phyloP scores from a whole-genome alignment of 2,329 filamentous ascomycete species.

The Neonectria neomacrospora region DNA sequence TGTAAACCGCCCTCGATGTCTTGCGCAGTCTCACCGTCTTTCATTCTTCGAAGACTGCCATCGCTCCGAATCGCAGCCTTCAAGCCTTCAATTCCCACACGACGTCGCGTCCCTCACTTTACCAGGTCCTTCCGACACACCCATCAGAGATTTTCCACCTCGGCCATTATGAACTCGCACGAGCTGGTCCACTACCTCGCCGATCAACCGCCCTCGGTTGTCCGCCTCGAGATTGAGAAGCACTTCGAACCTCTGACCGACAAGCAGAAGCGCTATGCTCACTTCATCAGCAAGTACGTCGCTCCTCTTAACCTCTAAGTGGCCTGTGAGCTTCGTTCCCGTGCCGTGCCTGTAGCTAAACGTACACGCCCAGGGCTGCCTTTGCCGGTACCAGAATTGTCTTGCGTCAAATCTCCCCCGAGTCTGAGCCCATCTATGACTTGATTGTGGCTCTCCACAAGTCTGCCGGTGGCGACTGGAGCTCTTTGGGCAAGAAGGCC shows the following conservation, averaged over 20 bases:
- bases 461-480: constrained; percentile 76
- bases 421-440: constrained; percentile 84
- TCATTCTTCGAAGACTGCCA: constrained; percentile 51
- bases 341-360: constrained; percentile 16
- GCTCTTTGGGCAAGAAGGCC: constrained; percentile 71
- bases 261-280: constrained; percentile 88
- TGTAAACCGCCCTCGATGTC: constrained; percentile 41
- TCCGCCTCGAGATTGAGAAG: constrained; percentile 88
- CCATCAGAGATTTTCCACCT: constrained; percentile 47
- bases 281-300: constrained; percentile 82
- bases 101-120: constrained; percentile 39
- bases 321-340: background rate
- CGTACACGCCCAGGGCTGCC: constrained; percentile 66
- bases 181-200: constrained; percentile 84
- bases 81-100: constrained; percentile 36
- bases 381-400: constrained; percentile 82
- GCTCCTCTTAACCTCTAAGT: background rate
- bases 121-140: constrained; percentile 38
- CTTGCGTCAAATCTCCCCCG: constrained; percentile 83
- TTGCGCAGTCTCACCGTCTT: constrained; percentile 49
- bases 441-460: constrained; percentile 80
- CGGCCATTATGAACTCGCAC: constrained; percentile 65
- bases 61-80: constrained; percentile 47
- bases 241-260: constrained; percentile 85
- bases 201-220: constrained; percentile 88